Base-by-base conservation (phyloP, 225 moss, liverwort and hornwort genomes). In the Antitrichia curtipendula region DNA sequence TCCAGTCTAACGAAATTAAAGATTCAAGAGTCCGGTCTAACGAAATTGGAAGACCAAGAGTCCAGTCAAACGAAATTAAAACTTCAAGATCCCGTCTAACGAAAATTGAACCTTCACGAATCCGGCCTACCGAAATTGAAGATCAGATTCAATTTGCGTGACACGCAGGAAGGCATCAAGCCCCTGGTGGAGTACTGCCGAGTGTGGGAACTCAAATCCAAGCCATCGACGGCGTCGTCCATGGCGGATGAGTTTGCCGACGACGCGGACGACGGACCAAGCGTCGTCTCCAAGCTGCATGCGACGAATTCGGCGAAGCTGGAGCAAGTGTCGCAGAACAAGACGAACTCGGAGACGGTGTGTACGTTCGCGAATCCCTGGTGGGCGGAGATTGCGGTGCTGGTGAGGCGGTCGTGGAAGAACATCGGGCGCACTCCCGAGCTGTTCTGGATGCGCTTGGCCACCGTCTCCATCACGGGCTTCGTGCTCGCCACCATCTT, bases 401-500 rank as follows among this genome's bases (percentile, higher is more conserved):
- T 98, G 77, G 93, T 94, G 60, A 90, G 90, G 86, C 92, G 98
- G 73, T 95, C 96, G 68, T 75, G 93, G 77, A 93, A 94, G 76
- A 98, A 97, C 90, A 92, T 93, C 82, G 90, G 87, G 77, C 93
- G 96, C 63, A 98, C 95, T 4, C 98, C 96, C 31, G 96, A 95
- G 85, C 94, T 98, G 9, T 97, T 94, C 82, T 78, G 96, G 84
- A 94, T 93, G 93, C 95, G 98, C 87, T 66, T 96, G 80, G 88
- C 91, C 32, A 94, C 95, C 19, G 96, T 96, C 11, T 64, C 92
- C 68, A 70, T 97, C 79, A 94, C 96, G 19, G 96, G 92, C 50
- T 91, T 96, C 49, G 88, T 98, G 21, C 90, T 98, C 75, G 96
- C 96, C 58, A 96, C 96, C 79, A 93, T 98, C 78, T 98, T 98